These are phyloP conservation scores for Ophiostoma quercus DNA, from an alignment of 2,329 filamentous ascomycete species.

Conservation along the genomic window DNA sequence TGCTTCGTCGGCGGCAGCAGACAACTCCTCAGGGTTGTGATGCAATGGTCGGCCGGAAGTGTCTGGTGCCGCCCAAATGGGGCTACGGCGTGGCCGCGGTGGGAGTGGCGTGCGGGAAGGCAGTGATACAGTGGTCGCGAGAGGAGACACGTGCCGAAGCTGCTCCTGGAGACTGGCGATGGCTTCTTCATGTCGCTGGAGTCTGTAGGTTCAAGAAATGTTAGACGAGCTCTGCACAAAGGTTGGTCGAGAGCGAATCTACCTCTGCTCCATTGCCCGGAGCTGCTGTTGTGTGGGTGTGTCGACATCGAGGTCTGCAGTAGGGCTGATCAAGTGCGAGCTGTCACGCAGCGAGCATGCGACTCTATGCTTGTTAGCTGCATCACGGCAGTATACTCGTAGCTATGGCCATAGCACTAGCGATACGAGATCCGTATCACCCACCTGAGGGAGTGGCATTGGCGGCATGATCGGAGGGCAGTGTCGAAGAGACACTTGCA, in stretches of 20 bases:
- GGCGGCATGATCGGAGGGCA: slow-evolving; percentile 11
- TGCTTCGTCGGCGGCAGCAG: slow-evolving; percentile 11
- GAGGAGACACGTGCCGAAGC: not conserved
- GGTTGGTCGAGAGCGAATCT: not conserved
- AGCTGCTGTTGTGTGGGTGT: slow-evolving; percentile 8
- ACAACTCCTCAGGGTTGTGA: slow-evolving; percentile 13
- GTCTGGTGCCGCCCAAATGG: slow-evolving; percentile 3
- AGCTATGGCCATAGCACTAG: too few relatives aligned
- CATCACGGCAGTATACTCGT: not conserved
- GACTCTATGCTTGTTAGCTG: slow-evolving; percentile 1
- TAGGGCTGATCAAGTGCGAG: slow-evolving; percentile 15
- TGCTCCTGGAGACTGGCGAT: slow-evolving; percentile 15
- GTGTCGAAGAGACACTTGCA: slow-evolving; percentile 16
- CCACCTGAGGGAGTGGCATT: slow-evolving; percentile 9
- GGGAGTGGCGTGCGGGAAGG: slow-evolving; percentile 11
- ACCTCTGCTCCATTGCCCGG: slow-evolving; percentile 16
- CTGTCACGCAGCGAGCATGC: slow-evolving; percentile 13
- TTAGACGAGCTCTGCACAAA: not conserved
- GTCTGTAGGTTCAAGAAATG: not conserved
- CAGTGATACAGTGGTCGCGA: not conserved
- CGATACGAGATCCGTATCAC: not conserved
- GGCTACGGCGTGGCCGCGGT: slow-evolving; percentile 5
- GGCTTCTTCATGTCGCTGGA: slow-evolving; percentile 12
- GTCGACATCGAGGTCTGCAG: slow-evolving; percentile 5
- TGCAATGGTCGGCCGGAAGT: not conserved